Conservation (phyloP, 2,329 filamentous ascomycete species). For the Aspergillus sp. region DNA sequence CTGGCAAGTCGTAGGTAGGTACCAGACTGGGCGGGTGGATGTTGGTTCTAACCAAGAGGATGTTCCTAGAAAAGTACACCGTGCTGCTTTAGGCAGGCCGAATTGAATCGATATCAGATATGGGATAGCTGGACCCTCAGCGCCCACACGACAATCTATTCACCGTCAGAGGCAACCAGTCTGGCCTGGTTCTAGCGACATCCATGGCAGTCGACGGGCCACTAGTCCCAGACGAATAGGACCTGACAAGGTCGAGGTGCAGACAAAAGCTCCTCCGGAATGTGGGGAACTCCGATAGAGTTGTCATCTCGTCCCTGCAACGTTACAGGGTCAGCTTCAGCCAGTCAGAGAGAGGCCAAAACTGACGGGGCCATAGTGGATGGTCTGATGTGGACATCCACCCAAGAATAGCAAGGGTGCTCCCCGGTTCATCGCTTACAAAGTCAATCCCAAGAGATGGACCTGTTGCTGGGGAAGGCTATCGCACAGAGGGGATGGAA, state of each 20-base stretch:
- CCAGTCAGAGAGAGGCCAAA: neutral
- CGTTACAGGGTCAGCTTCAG: slow-evolving; percentile 3
- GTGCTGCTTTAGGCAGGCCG: neutral
- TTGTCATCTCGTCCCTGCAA: slow-evolving; percentile 8
- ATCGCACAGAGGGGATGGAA: neutral
- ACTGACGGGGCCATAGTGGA: neutral
- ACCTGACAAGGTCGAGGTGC: neutral
- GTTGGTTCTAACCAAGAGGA: neutral
- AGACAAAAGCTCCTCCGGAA: slow-evolving; percentile 7
- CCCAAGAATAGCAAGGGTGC: neutral
- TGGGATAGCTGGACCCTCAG: neutral
- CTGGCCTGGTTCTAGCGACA: neutral
- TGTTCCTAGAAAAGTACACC: neutral
- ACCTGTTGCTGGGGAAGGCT: too few relatives aligned
- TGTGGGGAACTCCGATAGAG: slow-evolving; percentile 6
- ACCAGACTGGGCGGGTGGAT: too few relatives aligned
- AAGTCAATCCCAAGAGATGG: neutral
- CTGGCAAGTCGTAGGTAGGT: too few relatives aligned
- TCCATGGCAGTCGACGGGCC: neutral
- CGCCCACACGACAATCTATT: neutral
- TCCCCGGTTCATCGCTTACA: neutral
- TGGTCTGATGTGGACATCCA: neutral
- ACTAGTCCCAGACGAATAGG: neutral
- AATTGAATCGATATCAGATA: neutral
- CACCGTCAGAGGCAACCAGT: neutral